phyloP scores from a whole-genome alignment of 192 early-diverging fungal species.

The Kickxella alabastrina region DNA sequence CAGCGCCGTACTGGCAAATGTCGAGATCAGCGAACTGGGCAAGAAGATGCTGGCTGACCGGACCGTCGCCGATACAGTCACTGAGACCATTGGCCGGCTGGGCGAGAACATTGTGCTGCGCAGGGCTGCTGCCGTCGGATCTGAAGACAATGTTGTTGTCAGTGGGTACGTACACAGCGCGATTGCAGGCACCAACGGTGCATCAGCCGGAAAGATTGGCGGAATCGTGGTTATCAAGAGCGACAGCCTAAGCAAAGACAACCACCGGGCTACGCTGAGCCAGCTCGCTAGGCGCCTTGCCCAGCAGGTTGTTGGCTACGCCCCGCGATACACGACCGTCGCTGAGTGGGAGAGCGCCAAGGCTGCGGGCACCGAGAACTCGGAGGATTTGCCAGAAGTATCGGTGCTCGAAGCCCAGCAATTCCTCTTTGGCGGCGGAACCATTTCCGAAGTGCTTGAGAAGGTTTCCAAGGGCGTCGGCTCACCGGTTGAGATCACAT shows the following conservation, averaged over 20 bases:
- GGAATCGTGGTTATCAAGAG: slow-evolving; percentile 64
- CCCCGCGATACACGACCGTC: slow-evolving; percentile 54
- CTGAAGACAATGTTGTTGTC: slow-evolving; percentile 29
- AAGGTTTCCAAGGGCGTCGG: slow-evolving; percentile 44
- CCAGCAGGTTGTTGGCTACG: slow-evolving; percentile 84
- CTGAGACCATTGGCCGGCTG: slow-evolving; percentile 76
- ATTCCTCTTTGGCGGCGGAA: slow-evolving; percentile 73
- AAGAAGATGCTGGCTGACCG: slow-evolving; percentile 4
- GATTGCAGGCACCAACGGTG: slow-evolving; percentile 16
- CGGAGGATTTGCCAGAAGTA: slow-evolving; percentile 17
- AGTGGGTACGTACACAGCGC: slow-evolving; percentile 76
- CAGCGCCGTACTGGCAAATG: slow-evolving; percentile 2
- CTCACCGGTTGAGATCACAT: slow-evolving; percentile 56
- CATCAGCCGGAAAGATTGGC: slow-evolving; percentile 71
- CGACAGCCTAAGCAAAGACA: neutral
- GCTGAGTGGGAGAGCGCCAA: slow-evolving; percentile 48
- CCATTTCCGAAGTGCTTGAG: slow-evolving; percentile 59
- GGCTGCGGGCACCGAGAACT: slow-evolving; percentile 5
- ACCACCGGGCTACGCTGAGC: slow-evolving; percentile 36
- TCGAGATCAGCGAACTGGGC: slow-evolving; percentile 6
- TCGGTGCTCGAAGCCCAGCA: slow-evolving; percentile 65
- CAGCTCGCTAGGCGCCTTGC: slow-evolving; percentile 71
- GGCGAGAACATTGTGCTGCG: slow-evolving; percentile 88
- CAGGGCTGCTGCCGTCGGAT: slow-evolving; percentile 48
- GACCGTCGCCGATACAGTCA: slow-evolving; percentile 62